phyloP scores from a whole-genome alignment of 495 filamentous ascomycete genomes.

The Letharia lupina region DNA sequence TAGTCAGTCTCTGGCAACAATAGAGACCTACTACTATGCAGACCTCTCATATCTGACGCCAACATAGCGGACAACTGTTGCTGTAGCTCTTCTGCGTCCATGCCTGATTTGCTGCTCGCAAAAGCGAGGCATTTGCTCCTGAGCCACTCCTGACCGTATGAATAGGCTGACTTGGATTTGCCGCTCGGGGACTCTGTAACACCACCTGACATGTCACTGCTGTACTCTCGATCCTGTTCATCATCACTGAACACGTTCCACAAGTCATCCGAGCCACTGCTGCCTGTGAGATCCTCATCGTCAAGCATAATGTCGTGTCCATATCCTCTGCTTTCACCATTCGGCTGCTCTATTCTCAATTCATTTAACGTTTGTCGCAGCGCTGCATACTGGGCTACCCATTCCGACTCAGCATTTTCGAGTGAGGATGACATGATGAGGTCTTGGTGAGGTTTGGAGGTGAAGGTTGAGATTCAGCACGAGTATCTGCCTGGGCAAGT shows the following conservation, averaged over 20 bases:
- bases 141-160: constrained; percentile 54
- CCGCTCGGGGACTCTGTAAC: constrained; percentile 26
- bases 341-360: constrained; percentile 48
- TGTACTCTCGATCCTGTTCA: constrained; percentile 49
- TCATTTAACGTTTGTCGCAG: constrained; percentile 69
- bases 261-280: constrained; percentile 63
- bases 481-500: background rate
- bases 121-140: constrained; percentile 52
- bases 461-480: background rate
- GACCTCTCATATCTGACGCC: constrained; percentile 43
- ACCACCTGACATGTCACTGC: constrained; percentile 41
- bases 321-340: constrained; percentile 36
- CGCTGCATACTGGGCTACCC: constrained; percentile 59
- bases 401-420: constrained; percentile 47
- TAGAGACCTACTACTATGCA: background rate
- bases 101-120: constrained; percentile 49
- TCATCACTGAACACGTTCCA: constrained; percentile 82
- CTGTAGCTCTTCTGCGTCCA: constrained; percentile 53
- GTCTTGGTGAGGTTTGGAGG: background rate
- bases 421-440: constrained; percentile 20
- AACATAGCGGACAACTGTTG: constrained; percentile 64
- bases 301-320: constrained; percentile 53
- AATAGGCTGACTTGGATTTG: constrained; percentile 16
- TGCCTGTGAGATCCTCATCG: constrained; percentile 46
- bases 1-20: background rate